Conservation (phyloP, 305 asterid species). For the Solanum chacoense region DNA sequence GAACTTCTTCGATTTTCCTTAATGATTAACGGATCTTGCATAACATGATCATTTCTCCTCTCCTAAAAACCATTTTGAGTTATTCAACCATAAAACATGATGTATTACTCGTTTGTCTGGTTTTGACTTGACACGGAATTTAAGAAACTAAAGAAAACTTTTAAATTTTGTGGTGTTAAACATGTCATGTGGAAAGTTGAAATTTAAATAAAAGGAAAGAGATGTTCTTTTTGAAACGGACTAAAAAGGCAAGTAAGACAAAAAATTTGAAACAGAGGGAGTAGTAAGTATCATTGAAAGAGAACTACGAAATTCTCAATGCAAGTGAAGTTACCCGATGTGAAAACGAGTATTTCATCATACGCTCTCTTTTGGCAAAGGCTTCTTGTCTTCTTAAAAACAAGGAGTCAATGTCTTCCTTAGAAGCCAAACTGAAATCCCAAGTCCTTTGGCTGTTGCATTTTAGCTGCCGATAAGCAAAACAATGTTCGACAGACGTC, state of each 20-base stretch:
- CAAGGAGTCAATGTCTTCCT: constrained; percentile 42
- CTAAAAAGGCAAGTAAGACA: not conserved
- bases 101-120: not conserved
- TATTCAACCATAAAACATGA: not conserved
- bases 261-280: not conserved
- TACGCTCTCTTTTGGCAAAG: constrained; percentile 51
- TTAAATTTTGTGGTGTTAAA: not conserved
- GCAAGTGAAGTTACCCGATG: constrained; percentile 40
- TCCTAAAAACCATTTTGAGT: constrained; percentile 29
- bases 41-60: constrained; percentile 36
- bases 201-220: not conserved
- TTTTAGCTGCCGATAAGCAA: constrained; percentile 24
- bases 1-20: constrained; percentile 35
- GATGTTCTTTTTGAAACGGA: not conserved
- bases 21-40: constrained; percentile 29
- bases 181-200: not conserved
- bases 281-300: not conserved
- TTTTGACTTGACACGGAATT: not conserved
- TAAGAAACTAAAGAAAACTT: not conserved
- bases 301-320: not conserved
- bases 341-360: constrained; percentile 73
- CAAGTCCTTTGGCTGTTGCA: constrained; percentile 38
- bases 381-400: constrained; percentile 52
- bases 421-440: constrained; percentile 45
- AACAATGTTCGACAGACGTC: not conserved